Conservation (phyloP, 1,284 basidiomycete genomes). For the Irpex sp. region DNA sequence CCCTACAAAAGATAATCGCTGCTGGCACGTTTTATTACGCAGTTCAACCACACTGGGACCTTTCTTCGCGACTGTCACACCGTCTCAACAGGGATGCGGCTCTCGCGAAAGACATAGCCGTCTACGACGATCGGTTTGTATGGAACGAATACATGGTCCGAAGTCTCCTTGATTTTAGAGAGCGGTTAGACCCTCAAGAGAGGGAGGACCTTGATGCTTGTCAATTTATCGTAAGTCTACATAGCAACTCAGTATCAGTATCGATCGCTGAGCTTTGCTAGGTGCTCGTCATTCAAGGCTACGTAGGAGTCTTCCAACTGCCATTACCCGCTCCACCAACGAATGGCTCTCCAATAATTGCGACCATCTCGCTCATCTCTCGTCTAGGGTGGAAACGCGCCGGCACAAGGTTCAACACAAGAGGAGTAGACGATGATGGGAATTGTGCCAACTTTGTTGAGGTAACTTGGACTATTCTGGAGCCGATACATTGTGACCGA, state of each 20-base stretch:
- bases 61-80: slow-evolving; percentile 76
- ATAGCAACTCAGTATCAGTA: not conserved
- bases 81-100: slow-evolving; percentile 53
- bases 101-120: slow-evolving; percentile 50
- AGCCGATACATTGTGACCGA: slow-evolving; percentile 8
- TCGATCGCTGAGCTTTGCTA: slow-evolving; percentile 18
- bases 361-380: slow-evolving; percentile 78
- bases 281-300: slow-evolving; percentile 95
- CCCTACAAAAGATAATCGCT: slow-evolving; percentile 88
- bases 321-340: slow-evolving; percentile 71
- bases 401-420: slow-evolving; percentile 95
- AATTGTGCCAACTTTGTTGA: slow-evolving; percentile 98
- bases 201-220: slow-evolving; percentile 70
- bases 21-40: slow-evolving; percentile 95
- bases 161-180: slow-evolving; percentile 79
- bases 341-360: slow-evolving; percentile 60
- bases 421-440: slow-evolving; percentile 97
- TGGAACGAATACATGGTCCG: slow-evolving; percentile 86
- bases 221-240: slow-evolving; percentile 70
- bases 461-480: slow-evolving; percentile 37
- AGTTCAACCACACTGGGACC: slow-evolving; percentile 78
- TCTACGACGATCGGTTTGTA: slow-evolving; percentile 79
- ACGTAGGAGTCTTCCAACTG: slow-evolving; percentile 71
- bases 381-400: slow-evolving; percentile 93
- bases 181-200: slow-evolving; percentile 66